phyloP scores from a whole-genome alignment of 2,329 filamentous ascomycete genomes.

The Erysiphe pulchra region DNA sequence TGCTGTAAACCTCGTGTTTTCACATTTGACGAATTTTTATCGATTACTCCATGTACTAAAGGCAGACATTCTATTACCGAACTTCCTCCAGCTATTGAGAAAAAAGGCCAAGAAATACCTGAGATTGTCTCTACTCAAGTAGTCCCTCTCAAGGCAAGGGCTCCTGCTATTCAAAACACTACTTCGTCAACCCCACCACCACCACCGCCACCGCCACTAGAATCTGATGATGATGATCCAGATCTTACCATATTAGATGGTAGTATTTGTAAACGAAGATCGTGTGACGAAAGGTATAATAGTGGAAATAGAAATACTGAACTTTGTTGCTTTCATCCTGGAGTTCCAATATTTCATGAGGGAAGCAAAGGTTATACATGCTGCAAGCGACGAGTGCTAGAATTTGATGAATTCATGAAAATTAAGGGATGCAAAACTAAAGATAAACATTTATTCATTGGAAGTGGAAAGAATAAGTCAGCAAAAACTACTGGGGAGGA shows the following conservation, averaged over 20 bases:
- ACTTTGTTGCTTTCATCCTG: conserved; percentile 70
- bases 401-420: conserved; percentile 96
- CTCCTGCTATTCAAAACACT: conserved; percentile 15
- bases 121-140: conserved; percentile 2
- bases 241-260: conserved; percentile 45
- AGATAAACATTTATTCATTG: conserved; percentile 60
- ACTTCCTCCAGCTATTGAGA: conserved; percentile 31
- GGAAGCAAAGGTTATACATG: conserved; percentile 95
- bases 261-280: conserved; percentile 50
- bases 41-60: conserved; percentile 73
- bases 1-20: conserved; percentile 94
- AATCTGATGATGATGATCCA: conserved; percentile 74
- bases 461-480: conserved; percentile 41
- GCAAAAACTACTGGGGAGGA: conserved; percentile 34
- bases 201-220: conserved; percentile 31
- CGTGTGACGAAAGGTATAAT: conserved; percentile 42
- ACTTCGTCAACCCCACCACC: conserved; percentile 20
- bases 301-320: conserved; percentile 38
- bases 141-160: conserved; percentile 17
- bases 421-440: conserved; percentile 78
- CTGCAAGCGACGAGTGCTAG: conserved; percentile 81
- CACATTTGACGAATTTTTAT: conserved; percentile 94
- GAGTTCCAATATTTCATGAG: conserved; percentile 83
- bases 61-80: conserved; percentile 85
- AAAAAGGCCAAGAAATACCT: conserved; percentile 20